Percentiles rank a stretch among this genome's conserved stretches.
These are phyloP conservation scores for Hyaloscypha finlandica DNA, from an alignment of 495 filamentous ascomycete species.

Conservation along the genomic window DNA sequence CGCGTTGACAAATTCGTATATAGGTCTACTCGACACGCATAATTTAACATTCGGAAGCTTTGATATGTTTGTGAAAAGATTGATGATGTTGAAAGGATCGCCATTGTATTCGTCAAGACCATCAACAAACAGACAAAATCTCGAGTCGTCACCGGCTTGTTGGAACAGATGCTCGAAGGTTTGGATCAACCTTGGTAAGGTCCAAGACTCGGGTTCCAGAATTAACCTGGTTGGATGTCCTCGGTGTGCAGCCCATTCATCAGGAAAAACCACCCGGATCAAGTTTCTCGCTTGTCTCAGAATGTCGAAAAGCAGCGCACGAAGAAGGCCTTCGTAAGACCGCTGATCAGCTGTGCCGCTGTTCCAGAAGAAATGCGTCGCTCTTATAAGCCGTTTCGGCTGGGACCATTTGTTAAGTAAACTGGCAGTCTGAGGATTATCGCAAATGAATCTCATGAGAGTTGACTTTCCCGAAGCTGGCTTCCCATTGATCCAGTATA, in stretches of 20 bases:
- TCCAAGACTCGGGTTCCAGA: not conserved
- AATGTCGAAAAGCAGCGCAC: conserved; percentile 32
- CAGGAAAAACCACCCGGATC: not conserved
- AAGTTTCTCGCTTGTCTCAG: conserved; percentile 5
- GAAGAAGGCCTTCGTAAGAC: conserved; percentile 35
- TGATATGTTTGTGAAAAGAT: not conserved
- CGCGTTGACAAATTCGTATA: conserved; percentile 26
- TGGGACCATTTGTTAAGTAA: conserved; percentile 32
- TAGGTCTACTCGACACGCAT: not conserved
- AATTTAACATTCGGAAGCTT: conserved; percentile 3
- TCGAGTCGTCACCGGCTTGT: too few relatives aligned
- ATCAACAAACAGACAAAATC: conserved; percentile 6
- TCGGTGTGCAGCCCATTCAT: not conserved
- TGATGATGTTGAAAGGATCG: not conserved
- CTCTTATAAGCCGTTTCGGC: conserved; percentile 7
- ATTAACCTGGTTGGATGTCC: not conserved
- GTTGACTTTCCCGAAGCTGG: conserved; percentile 44
- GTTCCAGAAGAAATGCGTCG: conserved; percentile 41
- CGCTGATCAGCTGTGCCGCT: conserved; percentile 34
- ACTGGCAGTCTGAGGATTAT: conserved; percentile 22
- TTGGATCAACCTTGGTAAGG: not conserved
- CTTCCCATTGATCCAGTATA: conserved; percentile 44
- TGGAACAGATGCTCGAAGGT: conserved; percentile 3
- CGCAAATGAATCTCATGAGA: conserved; percentile 40
- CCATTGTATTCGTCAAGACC: conserved; percentile 13